Percentiles rank a stretch among this genome's conserved stretches.
Conservation (phyloP, 768 basidiomycete genomes). For the Calocera cornea region DNA sequence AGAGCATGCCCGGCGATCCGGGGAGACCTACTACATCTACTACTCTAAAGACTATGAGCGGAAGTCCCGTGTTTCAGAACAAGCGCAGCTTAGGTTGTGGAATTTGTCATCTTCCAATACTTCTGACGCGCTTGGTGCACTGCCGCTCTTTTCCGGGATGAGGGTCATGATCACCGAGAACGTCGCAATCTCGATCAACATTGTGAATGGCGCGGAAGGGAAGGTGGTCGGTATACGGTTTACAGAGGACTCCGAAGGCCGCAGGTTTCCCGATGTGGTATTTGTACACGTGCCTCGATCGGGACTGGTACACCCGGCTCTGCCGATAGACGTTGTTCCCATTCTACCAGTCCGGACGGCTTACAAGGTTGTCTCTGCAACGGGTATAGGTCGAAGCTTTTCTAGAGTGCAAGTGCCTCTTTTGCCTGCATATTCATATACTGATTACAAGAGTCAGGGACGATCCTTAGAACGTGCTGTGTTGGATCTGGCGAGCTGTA, state of each 20-base stretch:
- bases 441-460: constrained; percentile 8
- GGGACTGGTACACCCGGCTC: too few relatives aligned
- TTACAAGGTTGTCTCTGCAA: too few relatives aligned
- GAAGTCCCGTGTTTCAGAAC: too few relatives aligned
- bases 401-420: background rate
- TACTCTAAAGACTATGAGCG: too few relatives aligned
- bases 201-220: constrained; percentile 3
- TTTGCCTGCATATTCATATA: constrained; percentile 5
- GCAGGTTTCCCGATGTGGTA: too few relatives aligned
- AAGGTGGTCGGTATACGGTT: background rate
- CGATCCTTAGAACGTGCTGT: background rate
- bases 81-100: too few relatives aligned
- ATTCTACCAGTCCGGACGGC: too few relatives aligned
- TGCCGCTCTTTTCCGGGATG: background rate
- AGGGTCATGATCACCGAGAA: constrained; percentile 6
- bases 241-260: too few relatives aligned
- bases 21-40: too few relatives aligned
- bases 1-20: background rate
- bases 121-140: background rate
- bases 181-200: background rate
- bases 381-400: too few relatives aligned
- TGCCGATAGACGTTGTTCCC: too few relatives aligned
- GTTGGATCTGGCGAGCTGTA: background rate
- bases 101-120: background rate
- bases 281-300: too few relatives aligned